Conservation (phyloP, 2,329 filamentous ascomycete species). For the Botrytis galanthina region DNA sequence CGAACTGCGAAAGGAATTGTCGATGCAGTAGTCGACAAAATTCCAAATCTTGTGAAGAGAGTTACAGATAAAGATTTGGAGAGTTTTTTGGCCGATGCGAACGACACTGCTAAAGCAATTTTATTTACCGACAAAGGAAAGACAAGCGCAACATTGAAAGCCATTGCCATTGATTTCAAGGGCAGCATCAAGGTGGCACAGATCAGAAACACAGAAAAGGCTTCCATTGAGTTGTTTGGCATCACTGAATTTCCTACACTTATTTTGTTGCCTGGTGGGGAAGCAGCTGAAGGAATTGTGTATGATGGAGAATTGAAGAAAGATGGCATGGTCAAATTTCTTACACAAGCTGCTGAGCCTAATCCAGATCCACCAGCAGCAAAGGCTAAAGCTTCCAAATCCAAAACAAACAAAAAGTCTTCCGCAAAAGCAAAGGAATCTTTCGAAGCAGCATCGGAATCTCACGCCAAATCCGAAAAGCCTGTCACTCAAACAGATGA, state of each 20-base stretch:
- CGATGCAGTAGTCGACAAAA: conserved; percentile 79
- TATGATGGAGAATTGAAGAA: conserved; percentile 88
- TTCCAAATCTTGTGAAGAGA: conserved; percentile 85
- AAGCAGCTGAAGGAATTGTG: conserved; percentile 61
- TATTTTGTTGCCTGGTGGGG: conserved; percentile 71
- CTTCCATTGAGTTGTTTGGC: conserved; percentile 69
- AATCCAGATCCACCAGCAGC: conserved; percentile 70
- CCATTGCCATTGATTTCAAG: conserved; percentile 87
- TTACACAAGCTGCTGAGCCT: conserved; percentile 73
- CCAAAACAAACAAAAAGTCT: conserved; percentile 41
- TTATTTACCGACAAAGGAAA: conserved; percentile 93
- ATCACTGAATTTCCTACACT: conserved; percentile 77
- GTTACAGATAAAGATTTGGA: conserved; percentile 78
- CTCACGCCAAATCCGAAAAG: conserved; percentile 50
- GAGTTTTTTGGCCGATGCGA: conserved; percentile 65
- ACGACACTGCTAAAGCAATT: conserved; percentile 76
- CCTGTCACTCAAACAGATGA: conserved; percentile 50
- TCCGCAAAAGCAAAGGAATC: conserved; percentile 44
- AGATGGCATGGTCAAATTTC: conserved; percentile 74
- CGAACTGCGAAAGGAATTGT: conserved; percentile 84
- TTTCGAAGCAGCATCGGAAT: conserved; percentile 50
- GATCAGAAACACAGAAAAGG: conserved; percentile 63
- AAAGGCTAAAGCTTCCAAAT: conserved; percentile 44
- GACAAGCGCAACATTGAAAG: conserved; percentile 77
- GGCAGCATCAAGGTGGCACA: conserved; percentile 78